Evolutionary conservation across 768 basidiomycete genomes (phyloP), one percentile per base, ranked within the genome.

Genomic region (Tephrocybe sp.): DNA sequence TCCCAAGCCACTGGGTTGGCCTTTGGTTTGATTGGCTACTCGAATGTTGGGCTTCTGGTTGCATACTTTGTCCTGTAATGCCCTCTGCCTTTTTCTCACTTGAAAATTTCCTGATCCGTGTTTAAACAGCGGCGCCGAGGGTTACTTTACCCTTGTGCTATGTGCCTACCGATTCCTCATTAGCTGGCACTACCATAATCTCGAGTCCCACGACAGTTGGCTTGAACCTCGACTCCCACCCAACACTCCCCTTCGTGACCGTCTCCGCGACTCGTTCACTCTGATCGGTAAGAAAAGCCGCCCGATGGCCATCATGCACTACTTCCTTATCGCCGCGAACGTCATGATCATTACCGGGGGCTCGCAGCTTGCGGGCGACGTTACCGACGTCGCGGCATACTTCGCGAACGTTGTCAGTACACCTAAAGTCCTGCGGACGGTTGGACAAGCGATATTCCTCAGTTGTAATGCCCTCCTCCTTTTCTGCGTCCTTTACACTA

Each of bases 101-200:
- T 18, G 8, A 39, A 39, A 20, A 21, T 3, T 9, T 9, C 46
- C 49, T 33, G 2, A 17, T 7, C 4, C 14, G 43, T 37, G 53
- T 44, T 17, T 4, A 5, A 38, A 40, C 32, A 59, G 60, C 26
- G 62, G 63, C 8, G 65, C 68, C 7, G 68, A 69, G 45, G 68
- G 68, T 11, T 68, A 68, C 45, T 68, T 69, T 46, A 66, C 68
- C 0, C 54, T 68, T 36, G 66, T 69, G 33, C 60, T 72, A 4
- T 70, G 69, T 50, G 54, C 69, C 5, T 69, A 65, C 50, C 65
- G 69, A 15, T 70, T 68, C 62, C 60, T 70, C 45, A 62, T 70
- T 21, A 66, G 65, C 12, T 72, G 70, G 70, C 70, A 72, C 24
- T 61, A 68, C 40, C 66, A 65, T 44, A 70, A 70, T 44, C 57